Percentiles rank a stretch among this genome's conserved stretches.
Conservation (phyloP, 2,329 filamentous ascomycete species). For the Sporothrix inflata region DNA sequence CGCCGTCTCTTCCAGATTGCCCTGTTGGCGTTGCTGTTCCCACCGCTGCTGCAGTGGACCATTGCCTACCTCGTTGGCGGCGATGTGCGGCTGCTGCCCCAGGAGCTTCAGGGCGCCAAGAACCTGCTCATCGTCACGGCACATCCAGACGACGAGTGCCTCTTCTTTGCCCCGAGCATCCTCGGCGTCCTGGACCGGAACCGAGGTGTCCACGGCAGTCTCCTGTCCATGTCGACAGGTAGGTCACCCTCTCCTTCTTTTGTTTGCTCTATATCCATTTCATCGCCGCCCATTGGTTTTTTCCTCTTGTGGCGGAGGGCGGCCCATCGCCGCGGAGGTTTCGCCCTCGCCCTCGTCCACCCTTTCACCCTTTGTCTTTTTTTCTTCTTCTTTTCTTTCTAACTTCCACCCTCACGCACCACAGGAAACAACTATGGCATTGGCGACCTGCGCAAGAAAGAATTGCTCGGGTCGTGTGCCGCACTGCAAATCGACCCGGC, state of each 20-base stretch:
- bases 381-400: not conserved
- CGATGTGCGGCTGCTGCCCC: slow-evolving; percentile 17
- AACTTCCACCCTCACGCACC: not conserved
- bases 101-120: slow-evolving; percentile 11
- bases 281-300: not conserved
- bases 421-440: slow-evolving; percentile 25
- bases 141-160: slow-evolving; percentile 25
- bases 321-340: not conserved
- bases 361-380: not conserved
- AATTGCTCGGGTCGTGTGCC: slow-evolving; percentile 14
- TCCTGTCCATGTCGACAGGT: slow-evolving; percentile 21
- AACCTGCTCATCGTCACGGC: slow-evolving; percentile 26
- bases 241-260: not conserved
- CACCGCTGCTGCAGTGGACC: slow-evolving; percentile 20
- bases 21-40: slow-evolving; percentile 1
- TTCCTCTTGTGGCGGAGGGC: not conserved
- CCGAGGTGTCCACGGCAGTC: slow-evolving; percentile 13
- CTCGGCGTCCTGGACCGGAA: slow-evolving; percentile 24
- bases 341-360: not conserved
- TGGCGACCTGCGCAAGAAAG: slow-evolving; percentile 21
- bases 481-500: slow-evolving; percentile 20
- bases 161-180: slow-evolving; percentile 26
- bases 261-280: not conserved
- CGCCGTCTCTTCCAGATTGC: slow-evolving; percentile 7
- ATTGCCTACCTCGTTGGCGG: slow-evolving; percentile 22